Percentiles rank a stretch among this genome's conserved stretches.
These are phyloP conservation scores for Hygrophoropsis aurantiaca DNA, from an alignment of 768 basidiomycete genomes.

Conservation along the genomic window DNA sequence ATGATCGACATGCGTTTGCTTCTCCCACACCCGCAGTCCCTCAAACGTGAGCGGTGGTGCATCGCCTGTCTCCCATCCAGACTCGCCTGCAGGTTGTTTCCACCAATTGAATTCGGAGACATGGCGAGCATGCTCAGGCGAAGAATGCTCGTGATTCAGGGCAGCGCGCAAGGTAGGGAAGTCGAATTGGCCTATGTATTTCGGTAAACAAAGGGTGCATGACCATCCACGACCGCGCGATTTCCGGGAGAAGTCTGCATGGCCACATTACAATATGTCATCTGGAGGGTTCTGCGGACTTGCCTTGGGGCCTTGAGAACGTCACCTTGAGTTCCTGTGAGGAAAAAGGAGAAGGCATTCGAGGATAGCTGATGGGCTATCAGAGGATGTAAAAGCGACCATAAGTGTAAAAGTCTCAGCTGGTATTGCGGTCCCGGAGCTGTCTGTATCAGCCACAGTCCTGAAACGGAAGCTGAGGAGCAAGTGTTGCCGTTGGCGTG, in stretches of 20 bases:
- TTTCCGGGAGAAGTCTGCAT: constrained; percentile 25
- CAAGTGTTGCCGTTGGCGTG: no score
- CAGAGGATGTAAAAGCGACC: constrained; percentile 16
- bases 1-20: constrained; percentile 42
- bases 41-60: constrained; percentile 28
- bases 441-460: no score
- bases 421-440: no score
- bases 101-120: constrained; percentile 10
- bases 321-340: background rate
- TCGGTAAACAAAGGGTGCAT: constrained; percentile 32
- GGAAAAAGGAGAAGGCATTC: background rate
- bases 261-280: constrained; percentile 11
- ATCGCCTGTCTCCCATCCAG: constrained; percentile 29
- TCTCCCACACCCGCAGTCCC: constrained; percentile 25
- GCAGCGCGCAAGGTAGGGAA: constrained; percentile 28
- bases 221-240: constrained; percentile 29
- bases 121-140: constrained; percentile 15
- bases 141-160: constrained; percentile 28
- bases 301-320: background rate
- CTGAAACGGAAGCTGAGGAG: no score
- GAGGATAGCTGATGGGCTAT: background rate
- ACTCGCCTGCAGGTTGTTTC: constrained; percentile 17
- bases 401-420: constrained; percentile 9
- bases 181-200: constrained; percentile 15
- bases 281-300: background rate